Conservation (phyloP, 352 stramenopile genomes). For the Globisporangium radiosum region DNA sequence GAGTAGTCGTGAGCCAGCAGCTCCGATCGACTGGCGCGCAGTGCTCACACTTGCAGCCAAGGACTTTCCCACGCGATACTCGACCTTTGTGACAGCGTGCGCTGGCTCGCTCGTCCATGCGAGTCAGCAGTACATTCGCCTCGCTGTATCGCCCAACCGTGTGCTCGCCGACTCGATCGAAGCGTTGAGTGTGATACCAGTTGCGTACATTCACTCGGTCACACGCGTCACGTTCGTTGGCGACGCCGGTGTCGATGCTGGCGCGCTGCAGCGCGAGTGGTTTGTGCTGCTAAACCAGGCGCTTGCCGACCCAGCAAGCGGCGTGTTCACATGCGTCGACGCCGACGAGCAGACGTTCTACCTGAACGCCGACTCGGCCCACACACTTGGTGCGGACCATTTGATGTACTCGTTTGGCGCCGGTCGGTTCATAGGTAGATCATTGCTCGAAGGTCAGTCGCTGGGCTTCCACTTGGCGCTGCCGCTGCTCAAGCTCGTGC, state of each 20-base stretch:
- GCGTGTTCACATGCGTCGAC: slow-evolving; percentile 22
- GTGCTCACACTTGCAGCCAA: too few relatives aligned
- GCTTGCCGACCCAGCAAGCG: slow-evolving; percentile 18
- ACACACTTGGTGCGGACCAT: slow-evolving; percentile 1
- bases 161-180: slow-evolving; percentile 17
- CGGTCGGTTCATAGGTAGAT: slow-evolving; percentile 29
- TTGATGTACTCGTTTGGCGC: slow-evolving; percentile 34
- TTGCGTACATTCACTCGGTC: slow-evolving; percentile 20
- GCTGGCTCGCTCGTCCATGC: too few relatives aligned
- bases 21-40: too few relatives aligned
- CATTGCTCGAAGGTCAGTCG: slow-evolving; percentile 76
- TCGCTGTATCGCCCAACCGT: not conserved
- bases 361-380: slow-evolving; percentile 23
- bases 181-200: slow-evolving; percentile 18
- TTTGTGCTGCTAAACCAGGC: slow-evolving; percentile 46
- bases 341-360: slow-evolving; percentile 31
- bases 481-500: slow-evolving; percentile 92
- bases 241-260: slow-evolving; percentile 58
- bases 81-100: too few relatives aligned
- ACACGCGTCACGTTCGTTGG: slow-evolving; percentile 54
- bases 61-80: too few relatives aligned
- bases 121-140: too few relatives aligned
- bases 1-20: too few relatives aligned
- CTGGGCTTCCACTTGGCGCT: slow-evolving; percentile 87
- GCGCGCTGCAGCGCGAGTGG: slow-evolving; percentile 65